Base-by-base conservation (phyloP, 1,139 yeast species). In the Nakaseomyces nivariensis region DNA sequence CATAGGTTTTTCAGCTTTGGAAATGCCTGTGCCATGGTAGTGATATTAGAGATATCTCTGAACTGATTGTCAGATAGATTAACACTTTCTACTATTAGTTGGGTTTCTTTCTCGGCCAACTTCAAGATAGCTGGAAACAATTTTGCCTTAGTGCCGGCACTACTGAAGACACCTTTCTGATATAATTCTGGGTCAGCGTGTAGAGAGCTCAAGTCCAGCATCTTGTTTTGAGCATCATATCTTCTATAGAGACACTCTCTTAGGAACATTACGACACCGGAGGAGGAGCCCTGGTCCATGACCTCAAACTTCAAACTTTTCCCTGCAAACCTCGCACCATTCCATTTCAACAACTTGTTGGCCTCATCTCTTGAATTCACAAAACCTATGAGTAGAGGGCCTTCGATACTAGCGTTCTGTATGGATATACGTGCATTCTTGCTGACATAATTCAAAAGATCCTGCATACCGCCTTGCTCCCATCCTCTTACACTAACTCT, bases 81-180 rank as follows among this genome's bases (percentile, higher is more conserved):
- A 17, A 92, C 80, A 53, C 92, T 83, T 37, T 82, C 85, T 5
- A 89, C 85, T 3, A 73, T 73, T 42, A 69, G 52, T 7, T 58
- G 61, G 3, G 61, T 58, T 46, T 70, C 72, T 48, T 73, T 72
- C 1, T 70, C 64, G 1, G 96, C 96, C 22, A 94, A 70, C 63
- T 85, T 88, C 88, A 92, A 81, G 56, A 92, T 71, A 0, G 98
- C 98, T 3, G 90, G 86, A 67, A 92, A 89, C 76, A 90, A 82
- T 66, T 90, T 90, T 13, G 94, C 77, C 47, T 81, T 76, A 6
- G 79, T 74, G 4, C 74, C 65, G 0, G 81, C 71, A 17, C 78
- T 71, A 25, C 79, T 75, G 57, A 89, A 81, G 50, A 88, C 72
- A 0, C 96, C 96, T 54, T 76, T 76, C 17, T 76, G 70, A 22